Percentiles rank a stretch among this genome's conserved stretches.
phyloP scores from a whole-genome alignment of 2,329 filamentous ascomycete species.

The Cladosporium phlei region DNA sequence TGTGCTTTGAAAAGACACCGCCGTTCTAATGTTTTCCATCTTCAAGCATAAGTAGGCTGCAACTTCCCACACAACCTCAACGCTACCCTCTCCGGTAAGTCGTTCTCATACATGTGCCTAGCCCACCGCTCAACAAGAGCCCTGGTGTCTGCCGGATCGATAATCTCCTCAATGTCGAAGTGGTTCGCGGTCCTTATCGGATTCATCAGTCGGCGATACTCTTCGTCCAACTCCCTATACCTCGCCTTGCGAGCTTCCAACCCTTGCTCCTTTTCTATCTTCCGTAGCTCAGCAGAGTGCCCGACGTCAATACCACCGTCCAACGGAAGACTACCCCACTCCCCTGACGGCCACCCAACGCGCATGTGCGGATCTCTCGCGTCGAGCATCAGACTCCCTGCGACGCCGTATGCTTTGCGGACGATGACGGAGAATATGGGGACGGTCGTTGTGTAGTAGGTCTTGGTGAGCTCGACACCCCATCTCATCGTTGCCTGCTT shows the following conservation, averaged over 20 bases:
- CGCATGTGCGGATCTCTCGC: slow-evolving; percentile 57
- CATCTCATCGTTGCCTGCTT: slow-evolving; percentile 61
- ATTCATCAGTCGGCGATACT: slow-evolving; percentile 60
- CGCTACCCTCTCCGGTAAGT: slow-evolving; percentile 48
- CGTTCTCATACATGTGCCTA: slow-evolving; percentile 50
- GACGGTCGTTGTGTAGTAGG: slow-evolving; percentile 59
- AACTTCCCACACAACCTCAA: slow-evolving; percentile 34
- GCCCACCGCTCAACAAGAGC: slow-evolving; percentile 53
- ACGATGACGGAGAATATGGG: slow-evolving; percentile 61
- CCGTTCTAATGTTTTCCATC: too few relatives aligned
- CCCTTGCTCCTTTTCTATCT: slow-evolving; percentile 49
- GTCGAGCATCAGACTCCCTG: slow-evolving; percentile 61
- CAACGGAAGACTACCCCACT: slow-evolving; percentile 59
- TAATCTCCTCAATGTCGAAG: slow-evolving; percentile 61
- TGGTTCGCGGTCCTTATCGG: slow-evolving; percentile 60
- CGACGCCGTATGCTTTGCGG: slow-evolving; percentile 58
- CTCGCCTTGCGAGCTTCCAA: slow-evolving; percentile 44
- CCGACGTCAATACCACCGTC: slow-evolving; percentile 63
- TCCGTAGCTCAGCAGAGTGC: slow-evolving; percentile 55
- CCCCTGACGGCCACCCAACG: slow-evolving; percentile 59
- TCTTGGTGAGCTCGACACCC: slow-evolving; percentile 56
- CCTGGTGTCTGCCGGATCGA: slow-evolving; percentile 58
- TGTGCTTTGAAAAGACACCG: too few relatives aligned
- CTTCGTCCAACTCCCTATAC: slow-evolving; percentile 55
- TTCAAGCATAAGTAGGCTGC: slow-evolving; percentile 17